A percentile compares a stretch with the other conserved stretches of the same genome.
Evolutionary conservation across 2,329 filamentous ascomycete species (phyloP).

Genomic region (Corynespora cassiicola): DNA sequence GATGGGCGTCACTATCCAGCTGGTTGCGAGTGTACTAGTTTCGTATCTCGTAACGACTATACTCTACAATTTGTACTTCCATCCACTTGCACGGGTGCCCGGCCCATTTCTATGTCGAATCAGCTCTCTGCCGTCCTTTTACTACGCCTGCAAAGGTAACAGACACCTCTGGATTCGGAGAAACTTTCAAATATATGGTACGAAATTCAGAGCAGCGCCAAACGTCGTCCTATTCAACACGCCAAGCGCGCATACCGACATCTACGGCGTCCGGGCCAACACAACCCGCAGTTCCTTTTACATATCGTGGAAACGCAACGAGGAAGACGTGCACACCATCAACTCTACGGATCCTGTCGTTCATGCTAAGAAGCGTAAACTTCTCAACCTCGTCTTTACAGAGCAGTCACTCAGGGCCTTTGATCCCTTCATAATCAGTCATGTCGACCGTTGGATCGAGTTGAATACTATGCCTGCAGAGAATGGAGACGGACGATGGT

Average conservation of each 20-base stretch:
- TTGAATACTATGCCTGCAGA: too few relatives aligned
- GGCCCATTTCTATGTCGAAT: slow-evolving; percentile 13
- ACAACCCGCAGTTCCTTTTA: slow-evolving; percentile 10
- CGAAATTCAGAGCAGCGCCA: slow-evolving; percentile 13
- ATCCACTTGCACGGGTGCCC: slow-evolving; percentile 12
- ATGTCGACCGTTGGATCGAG: slow-evolving; percentile 6
- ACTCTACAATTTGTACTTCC: slow-evolving; percentile 17
- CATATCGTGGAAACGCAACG: slow-evolving; percentile 3
- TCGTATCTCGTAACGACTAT: neutral
- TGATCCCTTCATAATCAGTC: neutral
- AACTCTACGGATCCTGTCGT: neutral
- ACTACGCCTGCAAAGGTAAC: slow-evolving; percentile 19
- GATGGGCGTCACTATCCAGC: too few relatives aligned
- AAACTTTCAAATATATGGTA: slow-evolving; percentile 18
- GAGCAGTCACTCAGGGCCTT: slow-evolving; percentile 2
- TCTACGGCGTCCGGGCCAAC: slow-evolving; percentile 12
- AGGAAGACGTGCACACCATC: neutral
- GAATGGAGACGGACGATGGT: slow-evolving; percentile 6
- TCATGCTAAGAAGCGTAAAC: slow-evolving; percentile 4
- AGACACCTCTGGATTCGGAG: slow-evolving; percentile 19
- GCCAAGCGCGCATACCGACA: slow-evolving; percentile 8
- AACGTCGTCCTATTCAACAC: slow-evolving; percentile 12
- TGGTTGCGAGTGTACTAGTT: too few relatives aligned
- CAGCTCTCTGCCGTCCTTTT: slow-evolving; percentile 13
- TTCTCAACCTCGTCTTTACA: slow-evolving; percentile 2